Evolutionary conservation across 208 protist genomes (phyloP), one percentile per base, ranked within the genome.

Genomic region (Acanthamoeba culbertsoni): DNA sequence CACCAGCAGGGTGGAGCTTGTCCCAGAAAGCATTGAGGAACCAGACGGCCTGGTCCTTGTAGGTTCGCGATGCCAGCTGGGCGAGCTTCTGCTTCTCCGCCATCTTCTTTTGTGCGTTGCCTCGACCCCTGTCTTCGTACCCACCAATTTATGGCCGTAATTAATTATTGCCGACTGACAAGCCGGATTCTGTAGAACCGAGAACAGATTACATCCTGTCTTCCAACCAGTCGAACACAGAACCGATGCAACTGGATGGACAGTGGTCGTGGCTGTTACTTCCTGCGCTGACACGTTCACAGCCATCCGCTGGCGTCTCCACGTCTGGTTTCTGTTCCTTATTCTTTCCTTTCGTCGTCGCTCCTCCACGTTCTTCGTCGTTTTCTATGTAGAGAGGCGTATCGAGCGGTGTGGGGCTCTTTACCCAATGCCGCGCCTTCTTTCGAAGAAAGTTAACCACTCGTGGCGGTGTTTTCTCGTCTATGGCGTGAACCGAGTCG

Each of bases 1-100:
- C 65, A 35, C 40, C 71, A 18, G 23, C 46, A 1, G 37, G 4
- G 2, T 90, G 46, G 0, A 51, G 71, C n/a, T 51, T 6, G 31
- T 82, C 26, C 43, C 37, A 82, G 43, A 82, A 53, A 35, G 71
- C 71, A n/a, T 94, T 94, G n/a, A 94, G 33, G 48, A 94, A 94
- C 62, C 48, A 93, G 28, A 51, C 46, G 14, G 91, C 91, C 91
- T 93, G 91, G 40, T 91, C 84, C 46, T 91, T 91, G 84, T 91
- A 91, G 84, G 84, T 10, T 8, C 71, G 51, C 53, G 40, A 8
- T 26, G 51, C 57, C 57, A 63, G 8, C 7, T 63, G 57, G 0
- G 57, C 57, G 26, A 63, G 33, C 57, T 63, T 63, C 26, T 63
- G 57, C 57, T 63, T 63, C 57, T 63, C 57, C 7, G 57, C 57